Evolutionary conservation across 2,329 filamentous ascomycete genomes (phyloP), one percentile per base, ranked within the genome.

Genomic region (Byssoonygena ceratinophila): DNA sequence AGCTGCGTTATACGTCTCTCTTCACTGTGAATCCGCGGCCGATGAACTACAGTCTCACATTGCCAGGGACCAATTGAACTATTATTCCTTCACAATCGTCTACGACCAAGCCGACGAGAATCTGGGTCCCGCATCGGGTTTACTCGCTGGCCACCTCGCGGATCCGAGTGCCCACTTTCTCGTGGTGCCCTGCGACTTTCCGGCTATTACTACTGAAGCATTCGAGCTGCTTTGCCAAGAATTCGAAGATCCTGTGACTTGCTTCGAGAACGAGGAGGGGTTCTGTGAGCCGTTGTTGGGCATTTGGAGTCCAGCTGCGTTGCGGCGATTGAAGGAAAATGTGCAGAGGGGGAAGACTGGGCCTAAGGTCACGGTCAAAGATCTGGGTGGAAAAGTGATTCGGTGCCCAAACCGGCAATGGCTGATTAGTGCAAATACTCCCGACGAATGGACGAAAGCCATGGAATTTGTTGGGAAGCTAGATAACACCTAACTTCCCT

Each of bases 401-500:
- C 45, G 59, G 11, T 37, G 37, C 7, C 44, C 58, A 5, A 39
- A 56, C 44, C 46, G 56, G 52, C 36, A 51, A 20, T 58, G 55
- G 54, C 50, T 64, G 22, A 58, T 62, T 31, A 63, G 61, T 51
- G 53, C 53, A 16, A 63, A 63, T 55, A 61, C 56, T 3, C 44
- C 45, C 27, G 61, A 62, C 20, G 72, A 78, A 27, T 78, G 74
- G 74, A 63, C 39, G 12, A 23, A 12, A 14, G 39, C 39, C 4
- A 25, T 25, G 11, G 39, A 41, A 41, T 5, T 5, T 2, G 8
- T 11, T 25, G 39, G 3, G 14, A 5, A 20, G n/a, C 36, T 39
- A 39, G 36, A 34, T 34, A 12, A 6, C 4, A 12, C 3, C 11
- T 6, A 34, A 34, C 11, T 12, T 3, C 8, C 31, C 5, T 34